These are phyloP conservation scores for Cornus florida DNA, from an alignment of 148 eudicot species.

Conservation along the genomic window DNA sequence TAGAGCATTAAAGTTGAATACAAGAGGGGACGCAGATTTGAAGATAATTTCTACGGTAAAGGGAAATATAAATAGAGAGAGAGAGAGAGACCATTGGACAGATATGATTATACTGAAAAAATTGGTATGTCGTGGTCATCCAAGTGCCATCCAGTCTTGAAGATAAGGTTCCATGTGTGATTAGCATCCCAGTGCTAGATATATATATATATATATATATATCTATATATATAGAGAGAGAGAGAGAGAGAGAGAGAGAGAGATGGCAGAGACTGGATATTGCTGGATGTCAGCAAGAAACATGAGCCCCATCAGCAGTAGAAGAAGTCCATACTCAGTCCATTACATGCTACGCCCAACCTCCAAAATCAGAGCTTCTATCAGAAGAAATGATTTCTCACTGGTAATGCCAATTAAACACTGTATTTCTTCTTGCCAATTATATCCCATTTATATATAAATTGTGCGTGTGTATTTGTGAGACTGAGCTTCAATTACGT, in stretches of 20 bases:
- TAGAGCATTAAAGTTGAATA: too few species aligned
- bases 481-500: too few species aligned
- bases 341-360: background rate
- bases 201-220: background rate
- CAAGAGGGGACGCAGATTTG: too few species aligned
- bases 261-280: conserved; percentile 10
- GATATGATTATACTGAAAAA: too few species aligned
- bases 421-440: conserved; percentile 12
- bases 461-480: too few species aligned
- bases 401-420: background rate
- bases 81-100: too few species aligned
- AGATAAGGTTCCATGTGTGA: conserved; percentile 4
- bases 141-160: background rate
- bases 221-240: too few species aligned
- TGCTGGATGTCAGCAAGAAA: background rate
- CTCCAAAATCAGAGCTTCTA: conserved; percentile 19
- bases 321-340: background rate
- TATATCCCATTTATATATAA: too few species aligned
- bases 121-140: background rate
- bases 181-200: background rate
- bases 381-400: conserved; percentile 11
- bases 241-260: conserved; percentile 8
- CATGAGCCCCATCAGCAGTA: background rate
- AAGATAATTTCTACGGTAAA: too few species aligned
- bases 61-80: too few species aligned